Evolutionary conservation across 768 basidiomycete species (phyloP).

Genomic region (Strobilomyces confusus): DNA sequence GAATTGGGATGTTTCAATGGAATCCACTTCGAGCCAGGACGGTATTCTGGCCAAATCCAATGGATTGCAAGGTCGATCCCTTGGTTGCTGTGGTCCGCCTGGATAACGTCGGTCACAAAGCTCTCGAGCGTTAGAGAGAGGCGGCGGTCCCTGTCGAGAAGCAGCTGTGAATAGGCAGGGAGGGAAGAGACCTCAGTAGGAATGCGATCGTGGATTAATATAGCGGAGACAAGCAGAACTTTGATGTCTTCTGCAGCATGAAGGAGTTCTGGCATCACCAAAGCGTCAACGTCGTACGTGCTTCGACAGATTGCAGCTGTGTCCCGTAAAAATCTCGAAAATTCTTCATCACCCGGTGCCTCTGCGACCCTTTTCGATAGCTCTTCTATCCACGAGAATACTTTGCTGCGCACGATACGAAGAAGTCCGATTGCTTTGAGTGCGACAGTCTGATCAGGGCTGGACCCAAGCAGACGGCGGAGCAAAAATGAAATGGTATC

Average conservation of each 20-base stretch:
- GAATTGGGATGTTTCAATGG: constrained; percentile 4
- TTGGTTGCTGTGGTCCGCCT: background rate
- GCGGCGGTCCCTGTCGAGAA: too few species aligned
- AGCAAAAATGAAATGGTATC: constrained; percentile 34
- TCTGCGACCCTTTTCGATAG: too few species aligned
- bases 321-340: too few species aligned
- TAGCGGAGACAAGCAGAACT: too few species aligned
- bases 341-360: too few species aligned
- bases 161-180: too few species aligned
- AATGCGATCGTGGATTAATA: constrained; percentile 26
- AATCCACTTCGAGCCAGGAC: constrained; percentile 27
- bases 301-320: constrained; percentile 39
- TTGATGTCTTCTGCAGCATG: constrained; percentile 21
- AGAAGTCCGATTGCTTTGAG: constrained; percentile 25
- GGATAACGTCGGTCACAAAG: constrained; percentile 1
- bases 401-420: constrained; percentile 28
- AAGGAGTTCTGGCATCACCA: constrained; percentile 6
- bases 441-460: constrained; percentile 9
- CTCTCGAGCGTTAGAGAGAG: constrained; percentile 25
- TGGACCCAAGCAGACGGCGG: too few species aligned
- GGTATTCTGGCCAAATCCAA: too few species aligned
- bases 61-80: constrained; percentile 20
- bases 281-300: constrained; percentile 25
- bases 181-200: constrained; percentile 10
- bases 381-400: constrained; percentile 37